Evolutionary conservation across 192 early-diverging fungal species (phyloP).

Genomic region (Rhizophagus clarus): DNA sequence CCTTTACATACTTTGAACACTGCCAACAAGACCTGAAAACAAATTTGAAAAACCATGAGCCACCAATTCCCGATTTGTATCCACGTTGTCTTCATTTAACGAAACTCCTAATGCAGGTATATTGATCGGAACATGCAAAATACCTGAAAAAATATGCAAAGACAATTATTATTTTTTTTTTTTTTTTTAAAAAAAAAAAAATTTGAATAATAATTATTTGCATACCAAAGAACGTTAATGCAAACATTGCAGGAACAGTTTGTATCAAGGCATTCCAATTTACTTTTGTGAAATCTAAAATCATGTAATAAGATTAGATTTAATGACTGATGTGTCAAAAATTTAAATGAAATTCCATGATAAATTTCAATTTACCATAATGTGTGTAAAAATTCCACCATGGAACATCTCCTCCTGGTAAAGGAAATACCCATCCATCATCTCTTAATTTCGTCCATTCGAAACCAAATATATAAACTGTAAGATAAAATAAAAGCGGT

Average conservation of each 20-base stretch:
- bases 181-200: neutral
- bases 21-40: constrained; percentile 74
- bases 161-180: too few relatives aligned
- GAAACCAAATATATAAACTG: constrained; percentile 62
- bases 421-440: constrained; percentile 81
- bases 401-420: constrained; percentile 72
- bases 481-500: constrained; percentile 73
- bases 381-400: constrained; percentile 92
- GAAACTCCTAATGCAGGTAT: constrained; percentile 93
- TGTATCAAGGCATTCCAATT: constrained; percentile 66
- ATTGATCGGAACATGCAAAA: constrained; percentile 98
- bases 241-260: constrained; percentile 89
- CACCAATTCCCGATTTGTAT: constrained; percentile 89
- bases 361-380: constrained; percentile 46
- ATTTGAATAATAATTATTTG: neutral
- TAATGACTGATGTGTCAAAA: neutral
- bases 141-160: constrained; percentile 46
- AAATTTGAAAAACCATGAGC: constrained; percentile 93
- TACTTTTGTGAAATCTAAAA: constrained; percentile 61
- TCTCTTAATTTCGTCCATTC: constrained; percentile 67
- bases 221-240: constrained; percentile 86
- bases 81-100: constrained; percentile 82
- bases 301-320: neutral
- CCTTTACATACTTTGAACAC: constrained; percentile 66
- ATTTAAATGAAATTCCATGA: constrained; percentile 17